Evolutionary conservation across 495 filamentous ascomycete species (phyloP).

Genomic region (Niebla homalea): DNA sequence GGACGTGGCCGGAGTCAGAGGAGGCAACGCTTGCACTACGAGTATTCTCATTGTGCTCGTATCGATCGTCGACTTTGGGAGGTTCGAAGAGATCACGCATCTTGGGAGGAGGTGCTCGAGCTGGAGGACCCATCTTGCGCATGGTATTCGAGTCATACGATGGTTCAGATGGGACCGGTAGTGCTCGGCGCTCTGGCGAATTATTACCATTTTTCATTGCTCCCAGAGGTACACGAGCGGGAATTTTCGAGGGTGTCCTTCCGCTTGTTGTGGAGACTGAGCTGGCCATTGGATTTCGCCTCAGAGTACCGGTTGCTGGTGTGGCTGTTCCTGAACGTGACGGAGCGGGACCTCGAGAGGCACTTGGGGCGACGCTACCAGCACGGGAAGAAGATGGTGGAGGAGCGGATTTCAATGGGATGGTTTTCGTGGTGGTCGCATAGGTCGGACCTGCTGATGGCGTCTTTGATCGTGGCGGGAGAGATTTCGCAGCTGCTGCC

Average conservation of each 20-base stretch:
- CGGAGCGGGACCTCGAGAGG: slow-evolving; percentile 37
- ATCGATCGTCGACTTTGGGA: slow-evolving; percentile 33
- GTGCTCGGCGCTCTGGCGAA: slow-evolving; percentile 59
- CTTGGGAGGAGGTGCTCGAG: slow-evolving; percentile 65
- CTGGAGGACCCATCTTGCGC: slow-evolving; percentile 46
- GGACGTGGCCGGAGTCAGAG: slow-evolving; percentile 44
- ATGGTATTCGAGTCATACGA: slow-evolving; percentile 39
- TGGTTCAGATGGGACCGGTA: slow-evolving; percentile 22
- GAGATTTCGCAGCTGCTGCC: slow-evolving; percentile 45
- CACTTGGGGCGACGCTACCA: slow-evolving; percentile 36
- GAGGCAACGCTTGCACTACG: slow-evolving; percentile 54
- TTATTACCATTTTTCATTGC: slow-evolving; percentile 72
- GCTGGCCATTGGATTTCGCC: slow-evolving; percentile 44
- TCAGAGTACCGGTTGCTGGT: slow-evolving; percentile 38
- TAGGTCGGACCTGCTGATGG: slow-evolving; percentile 40
- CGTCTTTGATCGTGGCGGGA: slow-evolving; percentile 66
- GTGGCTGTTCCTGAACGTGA: slow-evolving; percentile 53
- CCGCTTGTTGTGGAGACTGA: slow-evolving; percentile 24
- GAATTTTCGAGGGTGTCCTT: slow-evolving; percentile 67
- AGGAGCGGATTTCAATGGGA: slow-evolving; percentile 29
- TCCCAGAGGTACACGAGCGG: slow-evolving; percentile 63
- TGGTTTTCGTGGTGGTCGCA: slow-evolving; percentile 34
- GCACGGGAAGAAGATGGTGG: slow-evolving; percentile 26
- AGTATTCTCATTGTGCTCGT: slow-evolving; percentile 46
- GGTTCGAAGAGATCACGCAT: slow-evolving; percentile 76